Evolutionary conservation across 2,329 filamentous ascomycete genomes (phyloP).

Genomic region (Acephala macrosclerotiorum): DNA sequence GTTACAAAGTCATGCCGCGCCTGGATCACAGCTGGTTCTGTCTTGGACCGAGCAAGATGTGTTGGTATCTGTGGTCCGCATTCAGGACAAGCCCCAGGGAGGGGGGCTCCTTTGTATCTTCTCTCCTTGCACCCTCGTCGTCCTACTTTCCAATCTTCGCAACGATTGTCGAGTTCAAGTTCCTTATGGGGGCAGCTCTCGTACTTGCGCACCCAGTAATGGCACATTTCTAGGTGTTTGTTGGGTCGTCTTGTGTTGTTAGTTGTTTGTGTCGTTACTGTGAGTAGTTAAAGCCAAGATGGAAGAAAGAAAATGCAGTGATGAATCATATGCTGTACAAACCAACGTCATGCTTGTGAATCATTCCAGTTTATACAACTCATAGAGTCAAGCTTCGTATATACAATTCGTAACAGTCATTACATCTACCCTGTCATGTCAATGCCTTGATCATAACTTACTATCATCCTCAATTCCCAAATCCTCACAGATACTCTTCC

Average conservation of each 20-base stretch:
- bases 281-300: not conserved
- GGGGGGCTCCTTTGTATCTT: too few species aligned
- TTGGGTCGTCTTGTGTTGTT: not conserved
- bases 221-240: not conserved
- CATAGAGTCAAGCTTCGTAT: not conserved
- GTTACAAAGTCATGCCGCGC: too few species aligned
- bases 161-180: too few species aligned
- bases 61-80: too few species aligned
- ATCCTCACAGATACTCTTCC: not conserved
- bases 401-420: conserved; percentile 2
- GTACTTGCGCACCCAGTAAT: not conserved
- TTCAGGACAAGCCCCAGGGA: too few species aligned
- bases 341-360: not conserved
- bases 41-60: too few species aligned
- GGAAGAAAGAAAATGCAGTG: not conserved
- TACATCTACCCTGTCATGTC: not conserved
- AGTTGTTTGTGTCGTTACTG: not conserved
- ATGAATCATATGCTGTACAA: not conserved
- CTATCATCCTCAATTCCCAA: conserved; percentile 9
- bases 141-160: too few species aligned
- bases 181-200: too few species aligned
- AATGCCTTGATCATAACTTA: not conserved
- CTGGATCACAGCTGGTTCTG: too few species aligned
- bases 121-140: too few species aligned
- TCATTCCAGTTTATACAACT: conserved; percentile 1